Evolutionary conservation across 371 early-diverging fungal genomes (phyloP), one percentile per base, ranked within the genome.

Genomic region (Dichotomocladium elegans): DNA sequence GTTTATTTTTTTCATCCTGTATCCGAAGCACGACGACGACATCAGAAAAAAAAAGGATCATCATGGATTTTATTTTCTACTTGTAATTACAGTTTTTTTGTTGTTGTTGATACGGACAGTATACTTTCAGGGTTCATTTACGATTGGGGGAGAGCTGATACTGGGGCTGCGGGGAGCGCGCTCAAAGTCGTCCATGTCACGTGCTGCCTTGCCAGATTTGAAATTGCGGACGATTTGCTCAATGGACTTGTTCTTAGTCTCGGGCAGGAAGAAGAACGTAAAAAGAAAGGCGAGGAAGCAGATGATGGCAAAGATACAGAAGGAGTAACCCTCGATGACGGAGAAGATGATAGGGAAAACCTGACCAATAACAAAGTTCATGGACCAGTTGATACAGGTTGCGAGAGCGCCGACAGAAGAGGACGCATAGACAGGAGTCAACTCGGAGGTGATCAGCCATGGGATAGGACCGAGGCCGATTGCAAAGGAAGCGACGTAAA

Each of bases 201-300:
- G n/a, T n/a, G n/a, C n/a, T n/a, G n/a, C n/a, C n/a, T n/a, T n/a
- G n/a, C n/a, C n/a, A n/a, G n/a, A n/a, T 35, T 35, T 17, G 17
- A 47, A 47, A 11, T 33, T 24, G 9, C 31, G 47, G 14, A 58
- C 58, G 30, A 88, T 74, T 19, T 72, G 65, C 61, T 88, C 88
- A 17, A 85, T 69, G 10, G 82, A 72, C 9, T 75, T 61, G 30
- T 82, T 85, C 60, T 78, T 82, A n/a, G 91, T 91, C 69, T 93
- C 93, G 11, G 89, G 88, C 14, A 53, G 21, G 28, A 44, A 43
- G 49, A 63, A 44, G 47, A 54, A 51, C 14, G 55, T 63, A 22
- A 58, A 66, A 14, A 58, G 35, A 15, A 51, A 50, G 31, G 57
- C 46, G n/a, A 51, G 34, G 11, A 55, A 35, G 24, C 55, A 48